These are phyloP conservation scores for Fusarium aywerte DNA, from an alignment of 2,329 filamentous ascomycete genomes.

Conservation along the genomic window DNA sequence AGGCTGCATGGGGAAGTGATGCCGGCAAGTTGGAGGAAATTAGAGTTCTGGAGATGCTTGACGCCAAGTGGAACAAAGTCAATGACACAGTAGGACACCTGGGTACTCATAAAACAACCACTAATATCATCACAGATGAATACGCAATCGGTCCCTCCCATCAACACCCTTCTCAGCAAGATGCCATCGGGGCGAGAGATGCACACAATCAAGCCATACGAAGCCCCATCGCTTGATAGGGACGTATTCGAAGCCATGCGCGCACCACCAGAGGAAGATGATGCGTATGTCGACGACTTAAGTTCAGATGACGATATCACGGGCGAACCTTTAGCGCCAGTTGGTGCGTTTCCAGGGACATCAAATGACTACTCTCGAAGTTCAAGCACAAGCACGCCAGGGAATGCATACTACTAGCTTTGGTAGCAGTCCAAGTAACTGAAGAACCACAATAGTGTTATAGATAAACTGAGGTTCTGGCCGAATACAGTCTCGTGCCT, in stretches of 20 bases:
- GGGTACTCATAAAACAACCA: not conserved
- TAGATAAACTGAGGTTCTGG: not conserved
- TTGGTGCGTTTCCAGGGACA: slow-evolving; percentile 64
- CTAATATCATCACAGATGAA: slow-evolving; percentile 69
- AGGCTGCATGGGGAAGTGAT: slow-evolving; percentile 79
- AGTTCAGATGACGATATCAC: slow-evolving; percentile 55
- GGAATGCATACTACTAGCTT: slow-evolving; percentile 54
- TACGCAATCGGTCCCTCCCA: slow-evolving; percentile 78
- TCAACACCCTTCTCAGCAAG: slow-evolving; percentile 75
- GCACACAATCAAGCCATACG: slow-evolving; percentile 75
- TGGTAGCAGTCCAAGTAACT: not conserved
- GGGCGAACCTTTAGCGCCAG: slow-evolving; percentile 49
- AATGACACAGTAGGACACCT: slow-evolving; percentile 81
- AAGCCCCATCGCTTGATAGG: slow-evolving; percentile 71
- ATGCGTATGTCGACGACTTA: slow-evolving; percentile 49
- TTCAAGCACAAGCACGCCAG: slow-evolving; percentile 47
- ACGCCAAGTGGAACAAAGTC: slow-evolving; percentile 89
- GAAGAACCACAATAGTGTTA: not conserved
- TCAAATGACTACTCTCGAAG: slow-evolving; percentile 52
- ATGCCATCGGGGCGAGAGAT: slow-evolving; percentile 93
- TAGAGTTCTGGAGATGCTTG: slow-evolving; percentile 85
- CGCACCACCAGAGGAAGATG: slow-evolving; percentile 50
- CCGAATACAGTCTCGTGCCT: not conserved
- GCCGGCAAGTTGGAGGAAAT: slow-evolving; percentile 87
- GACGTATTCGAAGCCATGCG: slow-evolving; percentile 72